These are phyloP conservation scores for Westerdykella aurantiaca DNA, from an alignment of 2,329 filamentous ascomycete species.

Conservation along the genomic window DNA sequence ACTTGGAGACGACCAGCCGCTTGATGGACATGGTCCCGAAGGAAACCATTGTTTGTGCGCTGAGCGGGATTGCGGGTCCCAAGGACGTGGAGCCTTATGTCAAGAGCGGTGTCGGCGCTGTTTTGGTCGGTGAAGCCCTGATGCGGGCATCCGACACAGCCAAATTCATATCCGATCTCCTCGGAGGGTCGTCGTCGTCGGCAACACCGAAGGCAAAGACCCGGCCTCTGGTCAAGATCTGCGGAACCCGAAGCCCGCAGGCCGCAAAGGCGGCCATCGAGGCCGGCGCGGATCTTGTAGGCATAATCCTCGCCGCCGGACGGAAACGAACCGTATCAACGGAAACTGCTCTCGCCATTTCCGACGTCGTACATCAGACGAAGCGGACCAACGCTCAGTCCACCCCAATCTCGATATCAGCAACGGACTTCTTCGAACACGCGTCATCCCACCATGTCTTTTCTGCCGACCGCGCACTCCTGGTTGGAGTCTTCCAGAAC, in stretches of 20 bases:
- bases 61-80: constrained; percentile 87
- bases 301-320: constrained; percentile 83
- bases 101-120: constrained; percentile 82
- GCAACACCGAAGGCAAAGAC: constrained; percentile 8
- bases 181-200: constrained; percentile 50
- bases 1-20: constrained; percentile 84
- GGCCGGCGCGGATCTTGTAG: constrained; percentile 84
- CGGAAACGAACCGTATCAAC: constrained; percentile 73
- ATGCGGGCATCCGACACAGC: constrained; percentile 85
- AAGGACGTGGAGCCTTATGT: constrained; percentile 85
- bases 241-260: constrained; percentile 78
- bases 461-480: constrained; percentile 58
- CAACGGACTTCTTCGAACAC: constrained; percentile 67
- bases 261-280: constrained; percentile 75
- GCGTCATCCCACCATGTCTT: constrained; percentile 42
- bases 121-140: constrained; percentile 90
- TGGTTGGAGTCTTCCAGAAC: constrained; percentile 93
- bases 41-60: constrained; percentile 81
- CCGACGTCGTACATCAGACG: constrained; percentile 63
- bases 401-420: constrained; percentile 16
- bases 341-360: constrained; percentile 75
- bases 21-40: constrained; percentile 81
- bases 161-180: constrained; percentile 76
- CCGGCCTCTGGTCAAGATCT: constrained; percentile 75
- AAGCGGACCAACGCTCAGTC: constrained; percentile 27